phyloP scores from a whole-genome alignment of 2,329 filamentous ascomycete species.

The Raffaelea arxii region DNA sequence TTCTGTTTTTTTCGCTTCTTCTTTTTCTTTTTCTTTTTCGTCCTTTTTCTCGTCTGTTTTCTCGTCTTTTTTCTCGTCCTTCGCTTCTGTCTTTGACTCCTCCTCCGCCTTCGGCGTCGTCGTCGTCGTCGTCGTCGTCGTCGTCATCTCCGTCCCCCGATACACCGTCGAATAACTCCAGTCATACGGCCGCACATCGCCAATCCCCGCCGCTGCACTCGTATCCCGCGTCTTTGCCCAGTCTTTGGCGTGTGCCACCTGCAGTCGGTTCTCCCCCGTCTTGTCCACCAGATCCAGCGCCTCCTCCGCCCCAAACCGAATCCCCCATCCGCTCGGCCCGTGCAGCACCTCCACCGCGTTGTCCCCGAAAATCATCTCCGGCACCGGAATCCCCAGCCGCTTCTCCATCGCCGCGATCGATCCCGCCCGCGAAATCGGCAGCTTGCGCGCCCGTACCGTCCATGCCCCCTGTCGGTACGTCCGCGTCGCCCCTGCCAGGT shows the following conservation, averaged over 20 bases:
- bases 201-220: constrained; percentile 76
- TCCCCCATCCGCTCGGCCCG: constrained; percentile 61
- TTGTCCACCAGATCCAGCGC: constrained; percentile 90
- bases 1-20: neutral
- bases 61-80: neutral
- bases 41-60: neutral
- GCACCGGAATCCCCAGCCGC: constrained; percentile 73
- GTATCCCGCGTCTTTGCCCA: constrained; percentile 64
- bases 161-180: constrained; percentile 96
- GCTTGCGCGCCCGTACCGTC: constrained; percentile 72
- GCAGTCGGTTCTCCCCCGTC: constrained; percentile 81
- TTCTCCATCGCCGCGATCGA: constrained; percentile 80
- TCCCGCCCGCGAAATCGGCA: constrained; percentile 85
- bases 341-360: constrained; percentile 74
- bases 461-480: constrained; percentile 55
- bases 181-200: constrained; percentile 92
- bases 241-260: constrained; percentile 83
- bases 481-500: constrained; percentile 43
- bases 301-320: constrained; percentile 76
- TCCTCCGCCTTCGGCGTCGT: neutral
- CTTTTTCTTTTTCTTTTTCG: neutral
- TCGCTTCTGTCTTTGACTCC: neutral
- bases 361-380: constrained; percentile 99
- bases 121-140: neutral
- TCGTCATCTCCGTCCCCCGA: constrained; percentile 47